Evolutionary conservation across 495 filamentous ascomycete species (phyloP).

Genomic region (Penicillium turbatum): DNA sequence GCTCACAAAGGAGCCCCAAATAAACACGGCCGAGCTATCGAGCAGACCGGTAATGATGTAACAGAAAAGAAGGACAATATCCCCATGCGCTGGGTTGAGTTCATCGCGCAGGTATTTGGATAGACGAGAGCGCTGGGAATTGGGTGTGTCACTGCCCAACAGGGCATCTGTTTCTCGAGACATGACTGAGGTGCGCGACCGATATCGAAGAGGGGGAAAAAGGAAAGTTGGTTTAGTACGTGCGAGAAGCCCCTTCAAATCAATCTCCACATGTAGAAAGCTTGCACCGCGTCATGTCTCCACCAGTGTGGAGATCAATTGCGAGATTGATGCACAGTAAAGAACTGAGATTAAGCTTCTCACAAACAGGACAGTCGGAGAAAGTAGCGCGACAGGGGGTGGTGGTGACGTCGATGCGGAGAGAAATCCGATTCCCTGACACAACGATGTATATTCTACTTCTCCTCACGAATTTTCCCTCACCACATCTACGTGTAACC

Average conservation of each 20-base stretch:
- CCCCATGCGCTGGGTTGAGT: constrained; percentile 52
- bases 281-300: not conserved
- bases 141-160: not conserved
- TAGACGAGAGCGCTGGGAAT: constrained; percentile 3
- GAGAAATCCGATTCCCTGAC: not conserved
- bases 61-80: constrained; percentile 59
- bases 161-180: constrained; percentile 11
- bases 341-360: not conserved
- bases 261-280: not conserved
- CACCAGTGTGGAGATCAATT: not conserved
- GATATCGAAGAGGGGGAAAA: not conserved
- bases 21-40: constrained; percentile 65
- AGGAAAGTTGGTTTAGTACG: not conserved
- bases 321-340: not conserved
- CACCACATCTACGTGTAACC: not conserved
- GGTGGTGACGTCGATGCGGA: constrained; percentile 7
- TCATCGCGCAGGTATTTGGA: constrained; percentile 43
- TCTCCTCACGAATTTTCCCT: not conserved
- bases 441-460: not conserved
- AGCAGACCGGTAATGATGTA: constrained; percentile 71
- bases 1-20: constrained; percentile 72
- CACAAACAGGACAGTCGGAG: not conserved
- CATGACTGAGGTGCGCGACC: not conserved
- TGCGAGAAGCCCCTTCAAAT: not conserved
- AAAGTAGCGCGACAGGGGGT: no score